Evolutionary conservation across 1,139 yeast genomes (phyloP).

Genomic region (Candida dubliniensis): DNA sequence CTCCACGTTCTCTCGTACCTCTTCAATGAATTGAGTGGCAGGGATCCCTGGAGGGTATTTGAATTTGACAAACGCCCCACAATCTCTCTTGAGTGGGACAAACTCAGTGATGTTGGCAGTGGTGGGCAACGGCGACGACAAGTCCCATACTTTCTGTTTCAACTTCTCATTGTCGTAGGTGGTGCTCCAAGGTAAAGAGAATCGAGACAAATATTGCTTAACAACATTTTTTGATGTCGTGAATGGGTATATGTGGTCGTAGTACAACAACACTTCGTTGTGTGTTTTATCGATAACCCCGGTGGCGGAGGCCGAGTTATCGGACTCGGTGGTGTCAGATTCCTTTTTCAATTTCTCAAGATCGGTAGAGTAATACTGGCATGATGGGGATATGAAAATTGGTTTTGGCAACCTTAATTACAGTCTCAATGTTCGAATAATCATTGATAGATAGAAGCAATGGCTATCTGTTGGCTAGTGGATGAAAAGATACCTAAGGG

Average conservation of each 20-base stretch:
- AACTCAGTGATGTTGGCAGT: slow-evolving; percentile 38
- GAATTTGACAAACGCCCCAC: slow-evolving; percentile 89
- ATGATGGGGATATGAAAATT: too few relatives aligned
- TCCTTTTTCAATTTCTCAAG: slow-evolving; percentile 35
- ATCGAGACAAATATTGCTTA: slow-evolving; percentile 22
- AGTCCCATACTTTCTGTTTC: slow-evolving; percentile 20
- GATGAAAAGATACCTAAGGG: too few relatives aligned
- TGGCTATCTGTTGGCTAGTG: too few relatives aligned
- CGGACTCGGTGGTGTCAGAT: slow-evolving; percentile 32
- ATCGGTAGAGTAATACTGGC: slow-evolving; percentile 25
- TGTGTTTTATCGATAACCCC: slow-evolving; percentile 41
- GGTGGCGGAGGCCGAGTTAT: slow-evolving; percentile 40
- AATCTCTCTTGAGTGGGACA: slow-evolving; percentile 76
- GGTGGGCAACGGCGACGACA: slow-evolving; percentile 35
- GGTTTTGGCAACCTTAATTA: too few relatives aligned
- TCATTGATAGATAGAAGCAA: too few relatives aligned
- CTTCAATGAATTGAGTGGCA: slow-evolving; percentile 50
- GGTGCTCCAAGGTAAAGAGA: slow-evolving; percentile 19
- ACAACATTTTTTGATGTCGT: slow-evolving; percentile 23
- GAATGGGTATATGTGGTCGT: slow-evolving; percentile 38
- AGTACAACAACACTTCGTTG: slow-evolving; percentile 38
- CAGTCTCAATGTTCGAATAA: too few relatives aligned
- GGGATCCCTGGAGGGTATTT: slow-evolving; percentile 53
- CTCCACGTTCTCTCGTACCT: slow-evolving; percentile 50
- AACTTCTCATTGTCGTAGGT: slow-evolving; percentile 18